Evolutionary conservation across 192 early-diverging fungal genomes (phyloP).

Genomic region (Radiomyces spectabilis): DNA sequence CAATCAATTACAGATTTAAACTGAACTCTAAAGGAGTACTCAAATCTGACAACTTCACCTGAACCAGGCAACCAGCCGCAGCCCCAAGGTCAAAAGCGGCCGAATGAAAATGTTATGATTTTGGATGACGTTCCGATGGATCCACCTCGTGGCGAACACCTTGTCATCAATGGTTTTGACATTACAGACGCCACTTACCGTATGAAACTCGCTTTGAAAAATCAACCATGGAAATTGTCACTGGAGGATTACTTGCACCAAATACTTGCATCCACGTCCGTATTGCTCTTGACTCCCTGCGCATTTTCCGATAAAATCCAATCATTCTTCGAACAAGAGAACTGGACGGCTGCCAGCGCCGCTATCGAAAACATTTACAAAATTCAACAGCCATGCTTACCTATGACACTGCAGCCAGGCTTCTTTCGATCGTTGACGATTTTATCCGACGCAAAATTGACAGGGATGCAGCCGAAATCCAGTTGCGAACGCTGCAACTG

Average conservation of each 20-base stretch:
- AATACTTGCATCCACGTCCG: background rate
- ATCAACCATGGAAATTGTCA: conserved; percentile 1
- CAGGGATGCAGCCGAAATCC: background rate
- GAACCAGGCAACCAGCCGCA: background rate
- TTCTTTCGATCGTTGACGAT: conserved; percentile 1
- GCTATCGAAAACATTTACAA: conserved; percentile 1
- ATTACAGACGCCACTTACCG: background rate
- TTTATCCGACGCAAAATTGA: background rate
- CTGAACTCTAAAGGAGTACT: too few relatives aligned
- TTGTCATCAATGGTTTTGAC: background rate
- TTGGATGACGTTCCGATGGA: conserved; percentile 1
- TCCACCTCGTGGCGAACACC: background rate
- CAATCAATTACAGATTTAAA: too few relatives aligned
- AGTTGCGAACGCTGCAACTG: background rate
- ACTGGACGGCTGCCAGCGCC: background rate
- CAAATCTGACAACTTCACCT: too few relatives aligned
- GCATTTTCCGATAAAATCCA: background rate
- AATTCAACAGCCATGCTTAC: background rate
- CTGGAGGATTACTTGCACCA: background rate
- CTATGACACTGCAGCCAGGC: background rate
- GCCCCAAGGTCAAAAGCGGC: background rate
- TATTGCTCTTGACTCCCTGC: background rate
- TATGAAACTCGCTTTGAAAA: conserved; percentile 1
- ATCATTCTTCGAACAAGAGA: background rate
- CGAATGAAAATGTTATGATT: background rate